Percentiles rank a stretch among this genome's conserved stretches.
These are phyloP conservation scores for Tricladium varicosporioides DNA, from an alignment of 2,329 filamentous ascomycete species.

Conservation along the genomic window DNA sequence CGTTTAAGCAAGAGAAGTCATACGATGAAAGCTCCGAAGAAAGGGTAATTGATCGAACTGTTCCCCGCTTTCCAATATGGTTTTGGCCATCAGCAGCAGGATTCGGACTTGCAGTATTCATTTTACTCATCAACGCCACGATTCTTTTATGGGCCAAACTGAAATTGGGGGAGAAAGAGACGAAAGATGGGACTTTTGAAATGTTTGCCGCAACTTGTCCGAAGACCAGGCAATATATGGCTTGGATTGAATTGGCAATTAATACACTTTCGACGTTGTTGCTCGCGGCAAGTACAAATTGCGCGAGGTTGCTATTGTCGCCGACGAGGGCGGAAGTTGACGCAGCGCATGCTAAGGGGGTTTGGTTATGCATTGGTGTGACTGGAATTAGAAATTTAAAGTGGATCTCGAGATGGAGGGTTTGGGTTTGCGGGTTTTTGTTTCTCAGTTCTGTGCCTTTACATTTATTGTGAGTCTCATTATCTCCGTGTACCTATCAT, in stretches of 20 bases:
- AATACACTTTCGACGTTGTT: neutral
- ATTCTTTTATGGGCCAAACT: neutral
- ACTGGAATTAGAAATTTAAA: neutral
- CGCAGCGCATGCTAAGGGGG: neutral
- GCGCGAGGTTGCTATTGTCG: neutral
- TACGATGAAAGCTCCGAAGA: too few species aligned
- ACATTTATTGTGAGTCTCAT: slow-evolving; percentile 10
- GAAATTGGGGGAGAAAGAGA: neutral
- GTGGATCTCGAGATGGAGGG: neutral
- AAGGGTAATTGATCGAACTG: too few species aligned
- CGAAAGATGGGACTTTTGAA: neutral
- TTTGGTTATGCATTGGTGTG: neutral
- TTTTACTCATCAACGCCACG: neutral
- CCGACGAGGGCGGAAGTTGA: neutral
- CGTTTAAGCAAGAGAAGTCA: too few species aligned
- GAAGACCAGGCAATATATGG: neutral
- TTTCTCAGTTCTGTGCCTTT: slow-evolving; percentile 6
- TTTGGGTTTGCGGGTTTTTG: neutral
- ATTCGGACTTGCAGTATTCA: neutral
- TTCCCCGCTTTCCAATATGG: neutral
- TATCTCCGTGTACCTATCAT: too few species aligned
- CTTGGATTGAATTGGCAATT: neutral
- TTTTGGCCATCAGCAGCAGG: neutral
- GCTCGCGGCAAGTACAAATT: neutral
- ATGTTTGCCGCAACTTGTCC: neutral